Evolutionary conservation across 2,329 filamentous ascomycete genomes (phyloP), one percentile per base, ranked within the genome.

Genomic region (Aspergillus flavus): DNA sequence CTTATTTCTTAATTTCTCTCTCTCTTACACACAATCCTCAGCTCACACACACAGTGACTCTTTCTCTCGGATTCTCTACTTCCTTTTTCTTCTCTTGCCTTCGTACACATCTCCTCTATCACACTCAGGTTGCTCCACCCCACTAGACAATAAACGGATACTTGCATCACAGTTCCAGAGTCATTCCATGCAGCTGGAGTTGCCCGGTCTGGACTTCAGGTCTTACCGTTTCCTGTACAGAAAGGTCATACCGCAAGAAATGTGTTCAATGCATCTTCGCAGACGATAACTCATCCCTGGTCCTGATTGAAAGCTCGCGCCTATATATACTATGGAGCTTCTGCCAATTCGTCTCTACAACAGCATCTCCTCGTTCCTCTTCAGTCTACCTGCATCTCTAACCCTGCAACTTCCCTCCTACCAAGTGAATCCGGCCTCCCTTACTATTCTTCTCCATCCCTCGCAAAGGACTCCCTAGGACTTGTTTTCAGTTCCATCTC

Each of bases 291-390:
- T 62, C 54, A 36, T 62, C 46, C 48, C 59, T 57, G 45, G 67
- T 64, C 60, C 53, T 48, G 34, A 58, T 66, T 54, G 52, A 63
- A 68, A 65, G 59, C 53, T 64, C n/a, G 30, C 46, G 39, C 55
- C 66, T 68, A 68, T 70, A 68, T 70, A 70, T 67, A 69, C 63
- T 65, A 69, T 68, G 66, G 67, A 63, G 61, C 56, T 62, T 63
- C 48, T 32, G 48, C 48, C 48, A 32, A 32, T n/a, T n/a, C 58
- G 54, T 60, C 60, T 50, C 52, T 48, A 26, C 52, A 48, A 26
- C 43, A 52, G 30, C 26, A 43, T 53, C 57, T 58, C 56, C 57
- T 63, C 64, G 61, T 61, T 43, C 28, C 60, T 54, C 26, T 23
- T 14, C 21, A 26, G 14, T 45, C 43, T 28, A 41, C 50, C 32